Evolutionary conservation across 805 yeast species (phyloP).

Genomic region (Starmerella vitae): DNA sequence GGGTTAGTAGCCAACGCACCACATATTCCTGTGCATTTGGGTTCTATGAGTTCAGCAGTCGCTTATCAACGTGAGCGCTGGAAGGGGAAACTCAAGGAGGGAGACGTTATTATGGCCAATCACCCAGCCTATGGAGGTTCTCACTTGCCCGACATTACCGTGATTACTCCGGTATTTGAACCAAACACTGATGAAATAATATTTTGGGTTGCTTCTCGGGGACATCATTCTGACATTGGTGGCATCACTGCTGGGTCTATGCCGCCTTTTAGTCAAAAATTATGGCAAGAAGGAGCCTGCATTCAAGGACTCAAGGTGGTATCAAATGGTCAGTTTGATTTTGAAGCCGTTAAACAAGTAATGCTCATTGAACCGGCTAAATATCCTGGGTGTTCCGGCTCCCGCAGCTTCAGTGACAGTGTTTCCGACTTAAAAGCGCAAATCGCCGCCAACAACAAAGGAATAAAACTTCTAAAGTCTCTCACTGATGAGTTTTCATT

Average conservation of each 20-base stretch:
- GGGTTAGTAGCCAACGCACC: conserved; percentile 79
- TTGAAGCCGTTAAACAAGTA: conserved; percentile 47
- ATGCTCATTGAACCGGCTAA: conserved; percentile 63
- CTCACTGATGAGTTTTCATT: conserved; percentile 52
- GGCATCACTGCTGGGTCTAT: conserved; percentile 84
- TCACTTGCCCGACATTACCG: conserved; percentile 82
- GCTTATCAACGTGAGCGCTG: conserved; percentile 50
- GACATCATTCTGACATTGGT: conserved; percentile 95
- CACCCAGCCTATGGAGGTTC: conserved; percentile 82
- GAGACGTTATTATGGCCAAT: conserved; percentile 66
- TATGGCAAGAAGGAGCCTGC: conserved; percentile 86
- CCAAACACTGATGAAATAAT: conserved; percentile 36
- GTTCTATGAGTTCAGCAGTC: conserved; percentile 75
- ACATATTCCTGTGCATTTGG: conserved; percentile 74
- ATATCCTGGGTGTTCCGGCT: conserved; percentile 78
- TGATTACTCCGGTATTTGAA: conserved; percentile 78
- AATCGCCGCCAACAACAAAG: conserved; percentile 78
- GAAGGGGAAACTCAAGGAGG: conserved; percentile 50
- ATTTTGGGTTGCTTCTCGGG: conserved; percentile 86
- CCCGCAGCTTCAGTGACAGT: conserved; percentile 72
- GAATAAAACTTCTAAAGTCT: conserved; percentile 49
- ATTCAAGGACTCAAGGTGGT: conserved; percentile 69
- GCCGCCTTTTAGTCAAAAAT: conserved; percentile 79
- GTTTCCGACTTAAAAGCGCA: conserved; percentile 76
- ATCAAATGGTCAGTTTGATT: conserved; percentile 58